Percentiles rank a stretch among this genome's conserved stretches.
These are phyloP conservation scores for Xylaria multiplex DNA, from an alignment of 2,329 filamentous ascomycete genomes.

Conservation along the genomic window DNA sequence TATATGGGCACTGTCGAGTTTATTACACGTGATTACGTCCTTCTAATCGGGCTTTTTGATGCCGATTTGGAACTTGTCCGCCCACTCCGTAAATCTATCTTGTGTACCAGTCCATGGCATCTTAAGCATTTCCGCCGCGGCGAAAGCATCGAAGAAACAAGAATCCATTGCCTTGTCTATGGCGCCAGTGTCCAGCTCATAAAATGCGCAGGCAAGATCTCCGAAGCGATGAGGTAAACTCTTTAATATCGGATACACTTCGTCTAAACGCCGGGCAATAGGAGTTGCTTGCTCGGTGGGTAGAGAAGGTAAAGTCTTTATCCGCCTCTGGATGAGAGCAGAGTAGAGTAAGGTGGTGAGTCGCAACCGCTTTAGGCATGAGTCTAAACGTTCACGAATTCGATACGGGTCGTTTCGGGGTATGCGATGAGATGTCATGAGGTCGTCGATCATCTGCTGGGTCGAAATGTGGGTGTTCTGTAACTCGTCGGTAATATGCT, in stretches of 20 bases:
- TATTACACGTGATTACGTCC: not conserved
- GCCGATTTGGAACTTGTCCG: conserved; percentile 64
- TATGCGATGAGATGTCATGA: conserved; percentile 73
- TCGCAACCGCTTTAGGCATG: conserved; percentile 71
- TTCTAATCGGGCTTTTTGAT: conserved; percentile 57
- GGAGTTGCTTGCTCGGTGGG: conserved; percentile 48
- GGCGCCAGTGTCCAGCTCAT: conserved; percentile 69
- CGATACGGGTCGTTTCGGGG: conserved; percentile 70
- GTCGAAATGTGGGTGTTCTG: conserved; percentile 52
- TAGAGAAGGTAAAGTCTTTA: conserved; percentile 66
- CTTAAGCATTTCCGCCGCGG: conserved; percentile 64
- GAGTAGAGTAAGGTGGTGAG: conserved; percentile 75
- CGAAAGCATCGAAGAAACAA: conserved; percentile 69
- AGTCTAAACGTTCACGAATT: conserved; percentile 73
- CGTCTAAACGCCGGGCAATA: conserved; percentile 61
- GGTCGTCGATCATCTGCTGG: conserved; percentile 71
- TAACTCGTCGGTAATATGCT: conserved; percentile 52
- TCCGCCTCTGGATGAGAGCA: conserved; percentile 74
- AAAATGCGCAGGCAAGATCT: conserved; percentile 76
- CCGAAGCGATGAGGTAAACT: conserved; percentile 74
- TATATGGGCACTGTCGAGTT: not conserved
- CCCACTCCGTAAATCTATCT: conserved; percentile 85
- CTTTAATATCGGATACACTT: conserved; percentile 65
- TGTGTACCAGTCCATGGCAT: conserved; percentile 70
- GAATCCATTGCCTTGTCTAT: conserved; percentile 68